Conservation (phyloP, 2,329 filamentous ascomycete species). For the Phialophora chinensis region DNA sequence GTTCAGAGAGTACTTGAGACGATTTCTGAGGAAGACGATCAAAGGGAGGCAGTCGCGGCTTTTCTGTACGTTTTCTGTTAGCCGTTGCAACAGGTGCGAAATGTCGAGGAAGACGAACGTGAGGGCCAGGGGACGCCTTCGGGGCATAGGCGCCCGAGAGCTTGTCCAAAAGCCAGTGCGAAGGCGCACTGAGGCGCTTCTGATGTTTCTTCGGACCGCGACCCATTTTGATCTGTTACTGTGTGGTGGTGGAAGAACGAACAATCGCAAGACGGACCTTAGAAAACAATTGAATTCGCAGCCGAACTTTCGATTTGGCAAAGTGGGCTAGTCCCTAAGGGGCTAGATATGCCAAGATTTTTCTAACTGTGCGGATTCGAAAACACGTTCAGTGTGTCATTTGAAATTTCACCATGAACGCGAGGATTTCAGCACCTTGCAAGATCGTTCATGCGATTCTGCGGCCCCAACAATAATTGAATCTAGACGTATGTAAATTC, state of each 20-base stretch:
- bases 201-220: constrained; percentile 91
- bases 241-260: constrained; percentile 19
- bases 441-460: background rate
- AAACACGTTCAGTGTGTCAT: constrained; percentile 8
- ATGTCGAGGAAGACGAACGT: constrained; percentile 28
- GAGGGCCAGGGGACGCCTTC: constrained; percentile 77
- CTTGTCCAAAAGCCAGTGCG: constrained; percentile 99
- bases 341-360: constrained; percentile 23
- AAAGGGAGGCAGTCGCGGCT: constrained; percentile 97
- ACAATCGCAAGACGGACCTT: constrained; percentile 1
- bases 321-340: constrained; percentile 8
- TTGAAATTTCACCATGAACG: constrained; percentile 16
- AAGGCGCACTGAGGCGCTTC: constrained; percentile 98
- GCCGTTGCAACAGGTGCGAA: constrained; percentile 11
- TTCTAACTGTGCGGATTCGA: background rate
- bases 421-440: background rate
- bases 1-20: constrained; percentile 99
- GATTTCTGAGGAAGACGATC: constrained; percentile 94
- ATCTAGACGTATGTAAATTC: background rate
- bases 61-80: constrained; percentile 74
- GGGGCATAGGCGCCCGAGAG: constrained; percentile 85
- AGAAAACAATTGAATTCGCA: constrained; percentile 9
- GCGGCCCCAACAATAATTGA: background rate
- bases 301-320: constrained; percentile 8
- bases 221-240: constrained; percentile 54